Conservation (phyloP, 441 rosid genomes). For the Mallotus repandus region DNA sequence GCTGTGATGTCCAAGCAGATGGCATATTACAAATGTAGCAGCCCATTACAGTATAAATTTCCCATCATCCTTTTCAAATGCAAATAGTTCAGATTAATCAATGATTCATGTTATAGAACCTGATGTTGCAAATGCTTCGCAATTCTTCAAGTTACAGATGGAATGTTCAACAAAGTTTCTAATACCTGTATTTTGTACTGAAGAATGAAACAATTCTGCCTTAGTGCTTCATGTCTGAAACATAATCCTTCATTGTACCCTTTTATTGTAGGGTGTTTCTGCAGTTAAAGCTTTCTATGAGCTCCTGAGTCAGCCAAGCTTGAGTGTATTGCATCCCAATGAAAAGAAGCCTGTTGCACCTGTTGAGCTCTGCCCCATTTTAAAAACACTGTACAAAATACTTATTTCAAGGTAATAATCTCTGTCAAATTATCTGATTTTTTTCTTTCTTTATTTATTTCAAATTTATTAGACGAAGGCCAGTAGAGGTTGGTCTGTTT, state of each 20-base stretch:
- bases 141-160: too few species aligned
- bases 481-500: too few species aligned
- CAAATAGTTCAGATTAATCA: too few species aligned
- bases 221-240: background rate
- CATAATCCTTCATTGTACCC: background rate
- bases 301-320: slow-evolving; percentile 58
- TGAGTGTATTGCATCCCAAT: slow-evolving; percentile 59
- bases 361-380: slow-evolving; percentile 72
- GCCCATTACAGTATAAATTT: too few species aligned
- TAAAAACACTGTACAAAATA: slow-evolving; percentile 61
- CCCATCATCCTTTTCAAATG: too few species aligned
- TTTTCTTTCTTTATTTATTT: too few species aligned
- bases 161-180: background rate
- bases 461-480: too few species aligned
- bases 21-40: too few species aligned
- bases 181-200: background rate
- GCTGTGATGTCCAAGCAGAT: too few species aligned
- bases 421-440: background rate
- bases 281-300: slow-evolving; percentile 74
- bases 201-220: background rate
- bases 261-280: slow-evolving; percentile 61
- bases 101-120: too few species aligned
- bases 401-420: slow-evolving; percentile 52
- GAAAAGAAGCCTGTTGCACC: slow-evolving; percentile 76
- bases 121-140: background rate